A percentile compares a stretch with the other conserved stretches of the same genome.
Evolutionary conservation across 2,329 filamentous ascomycete genomes (phyloP).

Genomic region (Trichophaea hybrida): DNA sequence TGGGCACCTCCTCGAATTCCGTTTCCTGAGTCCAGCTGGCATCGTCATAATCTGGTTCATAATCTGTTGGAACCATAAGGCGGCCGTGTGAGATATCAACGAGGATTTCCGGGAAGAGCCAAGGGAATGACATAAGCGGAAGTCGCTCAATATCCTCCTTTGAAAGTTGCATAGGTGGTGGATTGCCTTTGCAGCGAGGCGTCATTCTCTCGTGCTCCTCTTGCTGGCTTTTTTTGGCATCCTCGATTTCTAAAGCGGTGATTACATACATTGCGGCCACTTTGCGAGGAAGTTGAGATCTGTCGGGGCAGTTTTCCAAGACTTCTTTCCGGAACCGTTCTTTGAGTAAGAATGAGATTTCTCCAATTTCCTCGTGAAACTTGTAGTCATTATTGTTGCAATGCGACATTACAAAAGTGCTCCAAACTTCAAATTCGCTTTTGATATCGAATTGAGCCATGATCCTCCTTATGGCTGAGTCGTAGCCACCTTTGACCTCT

Average conservation of each 20-base stretch:
- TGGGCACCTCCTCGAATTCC: too few species aligned
- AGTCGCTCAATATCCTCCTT: conserved; percentile 33
- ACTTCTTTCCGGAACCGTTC: conserved; percentile 54
- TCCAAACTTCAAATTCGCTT: conserved; percentile 87
- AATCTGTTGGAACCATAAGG: not conserved
- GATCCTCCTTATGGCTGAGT: conserved; percentile 58
- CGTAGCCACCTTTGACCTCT: conserved; percentile 61
- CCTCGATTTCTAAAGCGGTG: conserved; percentile 54
- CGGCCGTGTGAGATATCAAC: conserved; percentile 48
- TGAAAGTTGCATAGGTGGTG: conserved; percentile 15
- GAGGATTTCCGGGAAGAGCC: conserved; percentile 66
- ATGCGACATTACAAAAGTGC: conserved; percentile 66
- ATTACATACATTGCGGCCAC: conserved; percentile 79
- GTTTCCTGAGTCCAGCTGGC: too few species aligned
- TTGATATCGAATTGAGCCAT: conserved; percentile 72
- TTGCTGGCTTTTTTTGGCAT: conserved; percentile 41
- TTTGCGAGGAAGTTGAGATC: conserved; percentile 46
- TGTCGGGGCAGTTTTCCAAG: conserved; percentile 40
- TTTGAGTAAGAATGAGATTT: conserved; percentile 51
- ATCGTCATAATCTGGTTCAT: not conserved
- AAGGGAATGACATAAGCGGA: conserved; percentile 86
- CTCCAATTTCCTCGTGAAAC: conserved; percentile 66
- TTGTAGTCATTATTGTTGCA: conserved; percentile 70
- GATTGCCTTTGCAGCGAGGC: conserved; percentile 1
- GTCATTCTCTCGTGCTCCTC: conserved; percentile 14